A percentile compares a stretch with the other conserved stretches of the same genome.
These are phyloP conservation scores for Stentor coeruleus DNA, from an alignment of 73 alveolate species.

Conservation along the genomic window DNA sequence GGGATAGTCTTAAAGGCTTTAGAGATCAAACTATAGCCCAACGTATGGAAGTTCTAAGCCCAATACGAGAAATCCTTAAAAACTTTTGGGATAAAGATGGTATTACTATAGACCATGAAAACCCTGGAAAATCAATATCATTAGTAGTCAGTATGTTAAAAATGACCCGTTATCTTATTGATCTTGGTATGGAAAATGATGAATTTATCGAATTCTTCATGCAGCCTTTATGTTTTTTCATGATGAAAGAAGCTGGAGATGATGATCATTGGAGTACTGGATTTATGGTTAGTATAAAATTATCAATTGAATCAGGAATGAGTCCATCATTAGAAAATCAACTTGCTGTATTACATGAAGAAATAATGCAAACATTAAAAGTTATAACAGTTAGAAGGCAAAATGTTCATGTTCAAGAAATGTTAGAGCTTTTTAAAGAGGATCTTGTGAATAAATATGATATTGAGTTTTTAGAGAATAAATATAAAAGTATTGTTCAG, in stretches of 20 bases:
- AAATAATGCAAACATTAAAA: not conserved
- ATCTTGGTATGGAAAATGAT: not conserved
- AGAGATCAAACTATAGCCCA: not conserved
- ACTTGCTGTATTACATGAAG: not conserved
- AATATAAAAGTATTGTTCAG: not conserved
- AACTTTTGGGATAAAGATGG: conserved; percentile 1
- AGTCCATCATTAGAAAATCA: not conserved
- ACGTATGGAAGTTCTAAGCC: not conserved
- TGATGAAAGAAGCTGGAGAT: not conserved
- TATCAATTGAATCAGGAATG: not conserved
- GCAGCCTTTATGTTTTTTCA: conserved; percentile 5
- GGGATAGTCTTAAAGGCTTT: not conserved
- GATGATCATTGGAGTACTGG: conserved; percentile 7
- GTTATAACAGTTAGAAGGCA: not conserved
- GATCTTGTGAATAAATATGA: not conserved
- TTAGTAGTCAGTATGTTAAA: not conserved
- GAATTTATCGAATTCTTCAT: conserved; percentile 12
- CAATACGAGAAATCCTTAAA: not conserved
- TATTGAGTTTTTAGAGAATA: not conserved
- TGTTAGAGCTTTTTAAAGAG: not conserved
- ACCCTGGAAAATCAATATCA: not conserved
- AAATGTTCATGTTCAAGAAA: not conserved
- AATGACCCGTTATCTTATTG: not conserved
- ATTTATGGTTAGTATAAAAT: not conserved
- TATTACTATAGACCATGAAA: not conserved